Evolutionary conservation across 768 basidiomycete genomes (phyloP), one percentile per base, ranked within the genome.

Genomic region (Pholiota molesta): DNA sequence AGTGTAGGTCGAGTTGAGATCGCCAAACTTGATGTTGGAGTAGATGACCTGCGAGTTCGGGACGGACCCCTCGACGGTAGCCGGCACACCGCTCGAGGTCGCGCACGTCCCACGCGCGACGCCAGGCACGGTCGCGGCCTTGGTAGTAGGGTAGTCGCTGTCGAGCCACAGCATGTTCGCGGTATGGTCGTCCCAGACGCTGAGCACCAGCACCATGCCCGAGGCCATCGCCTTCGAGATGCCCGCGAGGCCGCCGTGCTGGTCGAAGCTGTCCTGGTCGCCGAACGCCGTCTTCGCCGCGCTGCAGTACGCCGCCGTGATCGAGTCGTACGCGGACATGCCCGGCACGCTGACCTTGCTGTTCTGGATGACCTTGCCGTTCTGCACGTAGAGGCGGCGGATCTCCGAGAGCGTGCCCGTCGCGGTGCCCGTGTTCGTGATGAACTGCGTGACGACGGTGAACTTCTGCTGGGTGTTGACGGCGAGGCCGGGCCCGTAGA

Each of bases 161-260:
- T 79, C 79, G 68, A 80, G 75, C 73, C 80, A 80, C 57, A 79
- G 73, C 79, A 80, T 80, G 63, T 72, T 67, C 33, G 72, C 76
- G 16, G 61, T 59, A 39, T 70, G 67, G 60, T 70, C 69, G 33
- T 70, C 64, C 69, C 67, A 67, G 33, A 73, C 75, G 68, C 69
- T 71, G 67, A 81, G 66, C 39, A 76, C 77, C 55, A 81, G 73
- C n/a, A 79, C 80, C 68, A 79, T 74, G 13, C 80, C 79, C 16
- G 60, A 55, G 13, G 10, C 19, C 55, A 55, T 55, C 26, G 35
- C 16, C 39, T 55, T 55, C 35, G 55, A 55, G 39, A 71, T 71
- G 26, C 62, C 64, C 17, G 63, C 54, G 28, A 71, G 47, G 29
- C 68, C 66, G 39, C 66, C 68, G 28, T 67, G 33, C 35, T 62